These are phyloP conservation scores for Populus pruinosa DNA, from an alignment of 345 rosid species.

Conservation along the genomic window DNA sequence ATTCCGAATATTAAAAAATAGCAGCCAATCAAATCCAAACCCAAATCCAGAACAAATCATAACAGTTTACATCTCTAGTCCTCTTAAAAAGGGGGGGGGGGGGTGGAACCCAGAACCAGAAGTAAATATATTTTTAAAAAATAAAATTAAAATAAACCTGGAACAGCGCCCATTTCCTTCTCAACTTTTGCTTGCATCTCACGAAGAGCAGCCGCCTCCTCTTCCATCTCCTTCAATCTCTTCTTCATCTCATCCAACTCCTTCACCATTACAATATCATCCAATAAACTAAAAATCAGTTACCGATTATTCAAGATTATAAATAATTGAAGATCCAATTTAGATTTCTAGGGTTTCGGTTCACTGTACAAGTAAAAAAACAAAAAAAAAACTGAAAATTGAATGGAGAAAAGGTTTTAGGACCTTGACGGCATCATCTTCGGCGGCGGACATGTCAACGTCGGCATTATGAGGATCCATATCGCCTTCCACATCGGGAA, in stretches of 20 bases:
- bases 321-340: not conserved
- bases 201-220: conserved; percentile 94
- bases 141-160: conserved; percentile 45
- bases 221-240: conserved; percentile 95
- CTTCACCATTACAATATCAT: conserved; percentile 32
- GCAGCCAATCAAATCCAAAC: not conserved
- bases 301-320: not conserved
- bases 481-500: conserved; percentile 90
- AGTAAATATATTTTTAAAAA: too few relatives aligned
- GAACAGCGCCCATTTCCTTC: conserved; percentile 91
- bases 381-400: not conserved
- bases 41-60: not conserved
- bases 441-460: conserved; percentile 69
- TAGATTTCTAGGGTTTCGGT: conserved; percentile 1
- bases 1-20: not conserved
- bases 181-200: conserved; percentile 99
- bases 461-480: conserved; percentile 59
- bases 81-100: not conserved
- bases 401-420: not conserved
- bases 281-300: not conserved
- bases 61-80: not conserved
- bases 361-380: not conserved
- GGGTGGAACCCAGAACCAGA: not conserved
- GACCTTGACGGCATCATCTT: conserved; percentile 82
- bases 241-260: conserved; percentile 97